phyloP scores from a whole-genome alignment of 2,329 filamentous ascomycete genomes.

The Fusarium sp. region DNA sequence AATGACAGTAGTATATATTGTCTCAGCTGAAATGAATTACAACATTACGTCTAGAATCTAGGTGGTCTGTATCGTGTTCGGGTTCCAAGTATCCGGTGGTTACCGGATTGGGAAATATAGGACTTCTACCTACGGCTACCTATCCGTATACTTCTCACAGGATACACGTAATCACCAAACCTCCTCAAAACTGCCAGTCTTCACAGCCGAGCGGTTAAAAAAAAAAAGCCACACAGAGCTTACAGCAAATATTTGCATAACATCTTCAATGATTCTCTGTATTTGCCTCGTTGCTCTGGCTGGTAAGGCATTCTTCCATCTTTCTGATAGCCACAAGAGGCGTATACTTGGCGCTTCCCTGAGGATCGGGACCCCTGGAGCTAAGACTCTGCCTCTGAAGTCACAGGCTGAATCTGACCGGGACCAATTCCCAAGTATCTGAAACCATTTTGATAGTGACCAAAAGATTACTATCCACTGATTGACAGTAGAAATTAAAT shows the following conservation, averaged over 20 bases:
- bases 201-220: not conserved
- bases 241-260: not conserved
- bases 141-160: not conserved
- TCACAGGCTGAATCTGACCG: not conserved
- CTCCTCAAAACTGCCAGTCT: not conserved
- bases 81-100: not conserved
- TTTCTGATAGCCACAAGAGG: not conserved
- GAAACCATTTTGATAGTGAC: constrained; percentile 3
- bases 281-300: not conserved
- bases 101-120: constrained; percentile 18
- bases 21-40: no score
- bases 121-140: not conserved
- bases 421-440: not conserved
- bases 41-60: not conserved
- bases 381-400: not conserved
- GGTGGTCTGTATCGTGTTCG: not conserved
- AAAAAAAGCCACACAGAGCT: not conserved
- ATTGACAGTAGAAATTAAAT: not conserved
- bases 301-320: not conserved
- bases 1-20: no score
- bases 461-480: not conserved
- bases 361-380: constrained; percentile 12
- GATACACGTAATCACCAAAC: constrained; percentile 15
- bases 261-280: not conserved
- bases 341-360: not conserved